phyloP scores from a whole-genome alignment of 129 eudicot species.

The Pittosporum tobira region DNA sequence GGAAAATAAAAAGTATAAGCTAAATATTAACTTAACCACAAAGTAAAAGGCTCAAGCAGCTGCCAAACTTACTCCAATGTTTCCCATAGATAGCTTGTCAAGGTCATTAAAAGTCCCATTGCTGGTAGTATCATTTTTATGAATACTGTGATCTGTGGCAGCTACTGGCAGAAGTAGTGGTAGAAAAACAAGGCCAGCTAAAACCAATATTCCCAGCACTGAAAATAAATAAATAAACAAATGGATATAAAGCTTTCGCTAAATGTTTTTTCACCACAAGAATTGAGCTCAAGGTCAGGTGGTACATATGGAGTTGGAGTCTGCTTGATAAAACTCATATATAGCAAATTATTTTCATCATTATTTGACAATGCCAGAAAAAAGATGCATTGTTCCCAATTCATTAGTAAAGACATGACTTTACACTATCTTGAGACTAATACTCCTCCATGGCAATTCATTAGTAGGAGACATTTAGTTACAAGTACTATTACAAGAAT shows the following conservation, averaged over 20 bases:
- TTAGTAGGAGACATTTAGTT: too few relatives aligned
- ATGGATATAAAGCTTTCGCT: background rate
- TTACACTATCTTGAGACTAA: too few relatives aligned
- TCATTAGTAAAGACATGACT: too few relatives aligned
- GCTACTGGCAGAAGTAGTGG: slow-evolving; percentile 61
- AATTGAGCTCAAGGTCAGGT: too few relatives aligned
- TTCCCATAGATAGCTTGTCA: slow-evolving; percentile 82
- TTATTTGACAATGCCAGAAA: too few relatives aligned
- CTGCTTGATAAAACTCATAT: too few relatives aligned
- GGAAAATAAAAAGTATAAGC: background rate
- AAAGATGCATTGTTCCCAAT: too few relatives aligned
- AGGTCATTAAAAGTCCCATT: slow-evolving; percentile 56
- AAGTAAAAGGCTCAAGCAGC: slow-evolving; percentile 1
- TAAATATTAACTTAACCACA: background rate
- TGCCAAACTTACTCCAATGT: slow-evolving; percentile 47
- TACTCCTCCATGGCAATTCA: too few relatives aligned
- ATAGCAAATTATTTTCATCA: too few relatives aligned
- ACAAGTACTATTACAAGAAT: too few relatives aligned
- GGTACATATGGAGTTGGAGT: background rate
- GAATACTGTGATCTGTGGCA: slow-evolving; percentile 30
- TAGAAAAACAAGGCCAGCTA: slow-evolving; percentile 48
- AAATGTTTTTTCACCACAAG: background rate
- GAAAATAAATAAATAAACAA: slow-evolving; percentile 11
- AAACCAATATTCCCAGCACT: slow-evolving; percentile 58
- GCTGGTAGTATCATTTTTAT: slow-evolving; percentile 38